Evolutionary conservation across 192 early-diverging fungal species (phyloP), one percentile per base, ranked within the genome.

Genomic region (Umbelopsis isabellina): DNA sequence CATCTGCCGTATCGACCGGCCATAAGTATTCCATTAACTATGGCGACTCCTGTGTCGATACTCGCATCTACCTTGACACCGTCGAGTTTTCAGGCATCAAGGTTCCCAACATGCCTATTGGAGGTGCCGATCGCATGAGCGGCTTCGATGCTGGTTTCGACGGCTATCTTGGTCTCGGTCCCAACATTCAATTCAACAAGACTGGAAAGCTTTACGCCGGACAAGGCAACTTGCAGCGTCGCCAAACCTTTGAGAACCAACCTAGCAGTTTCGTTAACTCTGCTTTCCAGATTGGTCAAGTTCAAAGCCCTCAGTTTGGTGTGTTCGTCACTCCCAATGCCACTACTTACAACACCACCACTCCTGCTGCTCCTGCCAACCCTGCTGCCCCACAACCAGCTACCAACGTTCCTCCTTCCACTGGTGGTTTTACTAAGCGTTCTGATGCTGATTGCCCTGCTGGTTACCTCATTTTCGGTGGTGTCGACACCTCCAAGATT

Each of bases 381-480:
- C 16, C 68, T 16, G 41, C 68, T 30, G 33, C 22, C 25, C 22
- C 73, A 45, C 20, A 27, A 33, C 8, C 52, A 61, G 50, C 12
- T n/a, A 25, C 18, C 37, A 16, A 27, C 51, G 46, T 68, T 20
- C 46, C 70, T 45, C 30, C 75, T 7, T 55, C 68, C 44, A 69
- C 67, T 55, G 69, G 65, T 49, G 76, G 76, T 33, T 53, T 78
- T 41, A 46, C 27, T 41, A 78, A 78, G 68, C 71, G 76, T 48
- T 21, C 53, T 30, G 49, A 48, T 37, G 27, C 4, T 7, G 45
- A 72, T 23, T 35, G 66, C 55, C 74, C 68, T 61, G 76, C 66
- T 69, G 76, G 76, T 33, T 78, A 72, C 45, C 70, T 78, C 61
- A 44, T 78, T 51, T 22, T 78, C 21, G 76, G 76, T 78, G 72